Evolutionary conservation across 768 basidiomycete genomes (phyloP).

Genomic region (Russula sp.): DNA sequence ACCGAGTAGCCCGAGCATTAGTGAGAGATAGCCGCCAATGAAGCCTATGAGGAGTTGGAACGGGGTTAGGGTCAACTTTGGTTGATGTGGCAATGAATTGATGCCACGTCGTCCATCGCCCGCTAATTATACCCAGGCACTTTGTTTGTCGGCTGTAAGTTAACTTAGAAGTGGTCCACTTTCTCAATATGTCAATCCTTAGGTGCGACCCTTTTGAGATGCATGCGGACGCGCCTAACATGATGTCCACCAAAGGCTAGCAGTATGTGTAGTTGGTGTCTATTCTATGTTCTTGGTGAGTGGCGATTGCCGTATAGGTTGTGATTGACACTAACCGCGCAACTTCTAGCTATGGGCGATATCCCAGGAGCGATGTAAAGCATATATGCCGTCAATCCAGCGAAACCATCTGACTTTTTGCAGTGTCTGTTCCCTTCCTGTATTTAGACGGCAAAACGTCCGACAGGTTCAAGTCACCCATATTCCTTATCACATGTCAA

Average conservation of each 20-base stretch:
- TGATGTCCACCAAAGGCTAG: slow-evolving; percentile 11
- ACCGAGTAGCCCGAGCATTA: neutral
- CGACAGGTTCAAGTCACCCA: slow-evolving; percentile 78
- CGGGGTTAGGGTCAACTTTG: slow-evolving; percentile 13
- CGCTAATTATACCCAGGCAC: neutral
- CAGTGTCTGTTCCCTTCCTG: slow-evolving; percentile 84
- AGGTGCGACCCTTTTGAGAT: slow-evolving; percentile 8
- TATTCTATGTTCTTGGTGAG: slow-evolving; percentile 32
- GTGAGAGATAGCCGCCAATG: too few relatives aligned
- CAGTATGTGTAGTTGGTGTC: slow-evolving; percentile 29
- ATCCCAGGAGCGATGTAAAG: slow-evolving; percentile 87
- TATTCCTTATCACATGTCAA: slow-evolving; percentile 84
- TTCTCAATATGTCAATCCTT: slow-evolving; percentile 21
- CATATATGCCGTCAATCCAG: neutral
- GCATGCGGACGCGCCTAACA: neutral
- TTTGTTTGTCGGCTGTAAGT: neutral
- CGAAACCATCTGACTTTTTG: slow-evolving; percentile 6
- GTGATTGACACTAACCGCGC: neutral
- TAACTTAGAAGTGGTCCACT: neutral
- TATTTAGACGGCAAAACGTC: slow-evolving; percentile 58
- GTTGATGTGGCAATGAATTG: neutral
- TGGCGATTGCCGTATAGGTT: neutral
- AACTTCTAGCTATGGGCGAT: slow-evolving; percentile 77
- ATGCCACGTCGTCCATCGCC: slow-evolving; percentile 14
- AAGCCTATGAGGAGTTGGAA: too few relatives aligned